Percentiles rank a stretch among this genome's conserved stretches.
phyloP scores from a whole-genome alignment of 2,329 filamentous ascomycete genomes.

The Claviceps sp. region DNA sequence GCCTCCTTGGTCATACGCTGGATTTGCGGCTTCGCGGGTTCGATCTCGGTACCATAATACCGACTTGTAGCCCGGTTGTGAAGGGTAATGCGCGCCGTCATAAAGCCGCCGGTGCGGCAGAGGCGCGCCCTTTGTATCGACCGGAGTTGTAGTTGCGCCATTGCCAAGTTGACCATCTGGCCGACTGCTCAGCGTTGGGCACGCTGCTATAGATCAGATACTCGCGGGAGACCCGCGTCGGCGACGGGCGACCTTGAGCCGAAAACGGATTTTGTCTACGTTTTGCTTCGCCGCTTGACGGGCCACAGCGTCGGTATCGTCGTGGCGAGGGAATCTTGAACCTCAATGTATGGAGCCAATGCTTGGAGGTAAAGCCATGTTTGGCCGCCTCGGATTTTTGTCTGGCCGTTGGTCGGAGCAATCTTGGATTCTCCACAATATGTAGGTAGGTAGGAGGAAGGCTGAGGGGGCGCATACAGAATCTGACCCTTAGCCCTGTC shows the following conservation, averaged over 20 bases:
- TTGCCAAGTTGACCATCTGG: constrained; percentile 8
- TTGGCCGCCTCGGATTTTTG: constrained; percentile 2
- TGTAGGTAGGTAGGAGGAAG: not conserved
- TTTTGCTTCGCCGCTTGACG: no score
- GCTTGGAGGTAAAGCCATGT: not conserved
- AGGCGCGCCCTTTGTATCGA: constrained; percentile 15
- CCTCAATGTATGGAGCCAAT: no score
- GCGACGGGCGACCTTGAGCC: not conserved
- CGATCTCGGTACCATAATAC: constrained; percentile 22
- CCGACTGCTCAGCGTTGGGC: constrained; percentile 1
- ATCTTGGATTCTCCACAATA: not conserved
- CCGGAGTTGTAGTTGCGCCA: constrained; percentile 22
- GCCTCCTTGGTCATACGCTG: constrained; percentile 22
- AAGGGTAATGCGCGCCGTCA: constrained; percentile 8
- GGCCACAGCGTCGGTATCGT: no score
- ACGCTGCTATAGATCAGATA: not conserved
- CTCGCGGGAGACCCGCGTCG: not conserved
- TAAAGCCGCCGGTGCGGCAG: constrained; percentile 7
- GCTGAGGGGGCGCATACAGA: no score
- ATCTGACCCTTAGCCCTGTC: no score
- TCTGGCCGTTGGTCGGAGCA: not conserved
- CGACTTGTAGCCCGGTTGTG: constrained; percentile 11
- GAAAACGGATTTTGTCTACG: not conserved
- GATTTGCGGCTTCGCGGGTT: constrained; percentile 20
- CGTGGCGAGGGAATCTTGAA: no score